Conservation (phyloP, 148 eudicot genomes). For the Vaccinium vitisidaea region DNA sequence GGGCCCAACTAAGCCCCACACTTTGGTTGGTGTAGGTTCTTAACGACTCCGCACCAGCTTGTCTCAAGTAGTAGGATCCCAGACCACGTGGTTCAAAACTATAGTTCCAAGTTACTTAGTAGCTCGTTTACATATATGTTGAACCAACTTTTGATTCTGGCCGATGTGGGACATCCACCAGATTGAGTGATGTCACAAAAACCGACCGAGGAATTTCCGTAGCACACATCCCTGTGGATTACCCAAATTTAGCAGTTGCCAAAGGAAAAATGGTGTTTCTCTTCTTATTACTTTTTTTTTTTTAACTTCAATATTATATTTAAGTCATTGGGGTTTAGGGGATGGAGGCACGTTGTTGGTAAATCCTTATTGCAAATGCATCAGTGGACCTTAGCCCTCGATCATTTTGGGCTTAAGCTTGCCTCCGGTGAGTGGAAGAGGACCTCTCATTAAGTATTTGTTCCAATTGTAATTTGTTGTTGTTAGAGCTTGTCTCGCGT, state of each 20-base stretch:
- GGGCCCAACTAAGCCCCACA: too few relatives aligned
- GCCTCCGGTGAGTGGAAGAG: neutral
- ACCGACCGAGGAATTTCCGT: neutral
- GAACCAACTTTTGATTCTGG: too few relatives aligned
- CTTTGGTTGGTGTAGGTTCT: too few relatives aligned
- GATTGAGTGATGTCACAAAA: neutral
- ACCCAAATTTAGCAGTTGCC: neutral
- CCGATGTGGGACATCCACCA: too few relatives aligned
- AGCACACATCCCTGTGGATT: neutral
- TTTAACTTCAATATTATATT: neutral
- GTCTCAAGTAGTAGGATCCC: too few relatives aligned
- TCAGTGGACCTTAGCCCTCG: neutral
- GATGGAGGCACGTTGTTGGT: neutral
- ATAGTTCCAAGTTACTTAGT: too few relatives aligned
- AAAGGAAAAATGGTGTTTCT: neutral
- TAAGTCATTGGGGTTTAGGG: neutral
- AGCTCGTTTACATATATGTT: too few relatives aligned
- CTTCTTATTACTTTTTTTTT: neutral
- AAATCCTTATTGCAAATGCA: neutral
- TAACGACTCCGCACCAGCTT: too few relatives aligned
- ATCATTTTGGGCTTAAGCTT: conserved; percentile 1
- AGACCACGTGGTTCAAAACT: too few relatives aligned
- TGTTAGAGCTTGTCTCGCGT: too few relatives aligned
- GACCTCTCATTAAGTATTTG: neutral
- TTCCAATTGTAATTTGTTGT: neutral